Conservation (phyloP, 2,329 filamentous ascomycete species). For the Fusarium kyushuense region DNA sequence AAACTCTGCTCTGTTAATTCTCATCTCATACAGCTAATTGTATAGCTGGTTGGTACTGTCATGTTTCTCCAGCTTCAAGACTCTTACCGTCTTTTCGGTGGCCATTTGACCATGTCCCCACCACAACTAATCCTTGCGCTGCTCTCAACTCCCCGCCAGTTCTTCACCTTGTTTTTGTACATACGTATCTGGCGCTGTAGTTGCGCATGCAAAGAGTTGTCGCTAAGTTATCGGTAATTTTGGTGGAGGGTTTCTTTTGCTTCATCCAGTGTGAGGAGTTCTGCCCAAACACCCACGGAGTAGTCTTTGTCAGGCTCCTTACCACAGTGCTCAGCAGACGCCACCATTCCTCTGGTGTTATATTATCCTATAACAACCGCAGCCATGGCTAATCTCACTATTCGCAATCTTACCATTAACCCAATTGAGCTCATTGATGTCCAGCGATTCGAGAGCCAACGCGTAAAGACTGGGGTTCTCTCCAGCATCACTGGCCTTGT, state of each 20-base stretch:
- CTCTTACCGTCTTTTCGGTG: constrained; percentile 14
- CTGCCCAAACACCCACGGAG: neutral
- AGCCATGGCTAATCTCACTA: constrained; percentile 69
- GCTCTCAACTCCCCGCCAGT: constrained; percentile 2
- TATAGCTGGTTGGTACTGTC: neutral
- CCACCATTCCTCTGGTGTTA: constrained; percentile 10
- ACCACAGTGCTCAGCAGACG: constrained; percentile 1
- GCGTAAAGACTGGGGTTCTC: constrained; percentile 57
- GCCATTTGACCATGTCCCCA: neutral
- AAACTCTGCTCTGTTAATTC: neutral
- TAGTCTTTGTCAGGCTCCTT: neutral
- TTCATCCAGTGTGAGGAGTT: neutral
- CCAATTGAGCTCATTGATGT: constrained; percentile 78
- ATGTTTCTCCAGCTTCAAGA: neutral
- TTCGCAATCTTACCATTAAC: constrained; percentile 84
- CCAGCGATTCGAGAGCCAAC: constrained; percentile 75
- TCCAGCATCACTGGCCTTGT: constrained; percentile 60
- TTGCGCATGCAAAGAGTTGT: neutral
- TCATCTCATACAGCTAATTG: neutral
- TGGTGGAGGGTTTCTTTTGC: neutral
- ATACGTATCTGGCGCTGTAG: neutral
- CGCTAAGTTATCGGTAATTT: neutral
- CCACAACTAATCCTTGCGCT: neutral
- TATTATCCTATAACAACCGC: constrained; percentile 6
- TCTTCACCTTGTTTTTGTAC: constrained; percentile 11